phyloP scores from a whole-genome alignment of 306 rosid species.

The Castanospermum australe region DNA sequence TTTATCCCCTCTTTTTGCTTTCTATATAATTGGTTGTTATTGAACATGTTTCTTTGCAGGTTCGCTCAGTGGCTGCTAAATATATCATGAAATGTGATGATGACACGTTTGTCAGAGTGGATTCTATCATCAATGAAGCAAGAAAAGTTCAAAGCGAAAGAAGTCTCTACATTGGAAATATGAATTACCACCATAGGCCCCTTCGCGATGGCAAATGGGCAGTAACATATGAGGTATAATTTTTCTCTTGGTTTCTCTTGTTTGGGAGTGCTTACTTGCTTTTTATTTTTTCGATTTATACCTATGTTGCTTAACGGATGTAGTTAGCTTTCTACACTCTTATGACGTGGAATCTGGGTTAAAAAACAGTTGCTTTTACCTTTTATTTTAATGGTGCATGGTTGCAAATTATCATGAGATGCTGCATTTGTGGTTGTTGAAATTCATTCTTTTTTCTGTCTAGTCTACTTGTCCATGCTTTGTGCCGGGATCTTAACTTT shows the following conservation, averaged over 20 bases:
- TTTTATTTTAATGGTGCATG: background rate
- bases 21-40: background rate
- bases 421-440: background rate
- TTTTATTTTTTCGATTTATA: background rate
- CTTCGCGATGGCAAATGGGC: slow-evolving; percentile 98
- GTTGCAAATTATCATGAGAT: background rate
- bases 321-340: background rate
- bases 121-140: slow-evolving; percentile 67
- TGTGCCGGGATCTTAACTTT: background rate
- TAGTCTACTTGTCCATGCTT: background rate
- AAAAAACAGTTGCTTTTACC: background rate
- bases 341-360: background rate
- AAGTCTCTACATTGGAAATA: slow-evolving; percentile 87
- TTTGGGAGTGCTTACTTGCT: background rate
- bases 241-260: slow-evolving; percentile 9
- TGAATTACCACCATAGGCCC: slow-evolving; percentile 86
- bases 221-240: slow-evolving; percentile 84
- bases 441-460: background rate
- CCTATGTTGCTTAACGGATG: background rate
- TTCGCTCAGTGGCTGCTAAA: slow-evolving; percentile 61
- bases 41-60: slow-evolving; percentile 44
- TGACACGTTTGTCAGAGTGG: slow-evolving; percentile 93
- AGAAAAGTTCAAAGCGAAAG: slow-evolving; percentile 41
- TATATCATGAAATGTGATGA: slow-evolving; percentile 95
- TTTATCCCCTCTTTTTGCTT: background rate